Evolutionary conservation across 2,329 filamentous ascomycete species (phyloP).

Genomic region (Trichoderma oligosporum): DNA sequence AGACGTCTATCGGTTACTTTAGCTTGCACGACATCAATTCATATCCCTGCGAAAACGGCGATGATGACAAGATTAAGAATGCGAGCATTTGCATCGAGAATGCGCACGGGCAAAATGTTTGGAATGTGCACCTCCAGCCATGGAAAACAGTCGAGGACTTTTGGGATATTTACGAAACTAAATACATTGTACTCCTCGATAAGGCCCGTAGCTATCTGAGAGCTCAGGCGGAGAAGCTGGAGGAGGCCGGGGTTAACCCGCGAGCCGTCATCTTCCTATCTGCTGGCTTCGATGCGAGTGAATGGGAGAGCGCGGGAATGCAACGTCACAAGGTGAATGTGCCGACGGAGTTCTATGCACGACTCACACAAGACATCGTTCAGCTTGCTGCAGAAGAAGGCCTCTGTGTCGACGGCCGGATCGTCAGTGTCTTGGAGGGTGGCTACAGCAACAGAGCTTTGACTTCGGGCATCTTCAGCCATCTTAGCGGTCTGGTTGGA

Average conservation of each 20-base stretch:
- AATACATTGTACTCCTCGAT: conserved; percentile 71
- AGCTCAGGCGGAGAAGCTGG: conserved; percentile 64
- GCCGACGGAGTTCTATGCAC: conserved; percentile 92
- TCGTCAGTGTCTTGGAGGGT: conserved; percentile 92
- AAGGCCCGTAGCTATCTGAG: conserved; percentile 78
- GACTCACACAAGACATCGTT: conserved; percentile 81
- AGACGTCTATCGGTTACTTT: conserved; percentile 88
- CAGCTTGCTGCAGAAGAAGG: conserved; percentile 76
- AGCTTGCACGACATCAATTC: conserved; percentile 98
- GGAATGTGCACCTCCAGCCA: conserved; percentile 89
- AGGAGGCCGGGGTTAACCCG: conserved; percentile 56
- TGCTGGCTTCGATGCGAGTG: conserved; percentile 93
- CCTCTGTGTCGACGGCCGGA: conserved; percentile 71
- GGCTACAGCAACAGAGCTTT: conserved; percentile 93
- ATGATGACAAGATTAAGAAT: conserved; percentile 87
- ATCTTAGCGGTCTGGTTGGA: conserved; percentile 76
- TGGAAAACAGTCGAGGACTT: conserved; percentile 84
- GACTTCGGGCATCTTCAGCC: conserved; percentile 82
- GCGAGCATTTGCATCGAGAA: conserved; percentile 93
- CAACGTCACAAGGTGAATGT: conserved; percentile 95
- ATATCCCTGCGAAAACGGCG: conserved; percentile 92
- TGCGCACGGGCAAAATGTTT: conserved; percentile 88
- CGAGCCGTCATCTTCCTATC: conserved; percentile 91
- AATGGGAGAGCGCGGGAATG: conserved; percentile 91
- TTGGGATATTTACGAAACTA: conserved; percentile 79